phyloP scores from a whole-genome alignment of 306 rosid species.

The Echinosophora koreensis region DNA sequence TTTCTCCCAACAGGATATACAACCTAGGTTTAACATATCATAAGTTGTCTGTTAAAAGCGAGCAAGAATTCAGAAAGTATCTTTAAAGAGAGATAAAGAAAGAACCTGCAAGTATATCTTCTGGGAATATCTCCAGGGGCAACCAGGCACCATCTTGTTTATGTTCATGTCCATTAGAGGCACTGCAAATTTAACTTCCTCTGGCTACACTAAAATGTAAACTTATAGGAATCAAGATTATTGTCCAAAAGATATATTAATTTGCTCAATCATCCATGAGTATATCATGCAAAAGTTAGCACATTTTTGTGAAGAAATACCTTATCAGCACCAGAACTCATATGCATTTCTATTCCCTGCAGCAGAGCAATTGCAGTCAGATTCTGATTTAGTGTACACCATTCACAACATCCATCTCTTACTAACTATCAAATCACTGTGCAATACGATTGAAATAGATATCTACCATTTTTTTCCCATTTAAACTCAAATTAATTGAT shows the following conservation, averaged over 20 bases:
- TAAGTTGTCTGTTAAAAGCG: slow-evolving; percentile 34
- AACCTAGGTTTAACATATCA: slow-evolving; percentile 55
- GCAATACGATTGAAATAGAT: background rate
- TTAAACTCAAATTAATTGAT: background rate
- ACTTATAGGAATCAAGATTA: slow-evolving; percentile 63
- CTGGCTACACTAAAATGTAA: slow-evolving; percentile 84
- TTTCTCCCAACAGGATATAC: slow-evolving; percentile 89
- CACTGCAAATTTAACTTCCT: slow-evolving; percentile 94
- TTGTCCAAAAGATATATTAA: slow-evolving; percentile 56
- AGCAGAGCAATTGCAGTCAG: slow-evolving; percentile 39
- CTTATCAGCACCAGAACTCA: slow-evolving; percentile 75
- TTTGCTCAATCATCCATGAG: slow-evolving; percentile 37
- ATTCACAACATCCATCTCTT: background rate
- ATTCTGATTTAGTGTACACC: slow-evolving; percentile 11
- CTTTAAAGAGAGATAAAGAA: slow-evolving; percentile 34
- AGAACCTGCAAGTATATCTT: slow-evolving; percentile 90
- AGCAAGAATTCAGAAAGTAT: slow-evolving; percentile 14
- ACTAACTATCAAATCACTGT: background rate
- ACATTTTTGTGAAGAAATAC: slow-evolving; percentile 59
- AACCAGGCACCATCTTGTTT: slow-evolving; percentile 84
- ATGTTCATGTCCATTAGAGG: slow-evolving; percentile 87
- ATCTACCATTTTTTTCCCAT: background rate
- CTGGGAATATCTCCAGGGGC: slow-evolving; percentile 85
- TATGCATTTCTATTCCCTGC: slow-evolving; percentile 97
- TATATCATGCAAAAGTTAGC: slow-evolving; percentile 38